Percentiles rank a stretch among this genome's conserved stretches.
Evolutionary conservation across 2,329 filamentous ascomycete species (phyloP).

Genomic region (Daldinia eschscholtzii): DNA sequence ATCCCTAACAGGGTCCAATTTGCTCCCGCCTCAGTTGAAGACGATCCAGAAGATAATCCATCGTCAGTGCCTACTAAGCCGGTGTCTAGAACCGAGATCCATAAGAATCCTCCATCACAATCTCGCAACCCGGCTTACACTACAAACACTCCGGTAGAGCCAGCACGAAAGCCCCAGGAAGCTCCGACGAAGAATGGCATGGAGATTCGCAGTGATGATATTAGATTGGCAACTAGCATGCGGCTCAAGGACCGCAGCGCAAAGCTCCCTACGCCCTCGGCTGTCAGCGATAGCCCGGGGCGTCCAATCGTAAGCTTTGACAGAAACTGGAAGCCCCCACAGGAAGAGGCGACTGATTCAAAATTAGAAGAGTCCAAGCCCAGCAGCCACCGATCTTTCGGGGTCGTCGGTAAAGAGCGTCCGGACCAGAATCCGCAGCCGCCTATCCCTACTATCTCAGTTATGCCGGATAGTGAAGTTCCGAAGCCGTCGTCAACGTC

Average conservation of each 20-base stretch:
- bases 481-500: slow-evolving; percentile 50
- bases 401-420: slow-evolving; percentile 46
- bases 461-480: slow-evolving; percentile 62
- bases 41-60: slow-evolving; percentile 51
- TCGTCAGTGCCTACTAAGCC: slow-evolving; percentile 58
- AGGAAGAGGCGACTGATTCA: slow-evolving; percentile 78
- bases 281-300: slow-evolving; percentile 90
- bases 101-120: slow-evolving; percentile 85
- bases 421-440: slow-evolving; percentile 51
- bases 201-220: slow-evolving; percentile 88
- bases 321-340: slow-evolving; percentile 80
- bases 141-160: slow-evolving; percentile 67
- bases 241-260: slow-evolving; percentile 85
- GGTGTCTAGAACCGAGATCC: slow-evolving; percentile 75
- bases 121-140: slow-evolving; percentile 86
- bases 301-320: slow-evolving; percentile 98
- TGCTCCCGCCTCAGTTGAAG: slow-evolving; percentile 59
- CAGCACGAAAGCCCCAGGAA: slow-evolving; percentile 54
- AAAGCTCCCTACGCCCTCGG: slow-evolving; percentile 87
- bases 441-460: slow-evolving; percentile 66
- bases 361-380: slow-evolving; percentile 66
- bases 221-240: slow-evolving; percentile 91
- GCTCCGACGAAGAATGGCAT: slow-evolving; percentile 79
- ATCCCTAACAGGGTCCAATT: slow-evolving; percentile 73
- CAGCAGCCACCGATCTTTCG: slow-evolving; percentile 34